Evolutionary conservation across 2,329 filamentous ascomycete genomes (phyloP), one percentile per base, ranked within the genome.

Genomic region (Akanthomyces uredinophilus): DNA sequence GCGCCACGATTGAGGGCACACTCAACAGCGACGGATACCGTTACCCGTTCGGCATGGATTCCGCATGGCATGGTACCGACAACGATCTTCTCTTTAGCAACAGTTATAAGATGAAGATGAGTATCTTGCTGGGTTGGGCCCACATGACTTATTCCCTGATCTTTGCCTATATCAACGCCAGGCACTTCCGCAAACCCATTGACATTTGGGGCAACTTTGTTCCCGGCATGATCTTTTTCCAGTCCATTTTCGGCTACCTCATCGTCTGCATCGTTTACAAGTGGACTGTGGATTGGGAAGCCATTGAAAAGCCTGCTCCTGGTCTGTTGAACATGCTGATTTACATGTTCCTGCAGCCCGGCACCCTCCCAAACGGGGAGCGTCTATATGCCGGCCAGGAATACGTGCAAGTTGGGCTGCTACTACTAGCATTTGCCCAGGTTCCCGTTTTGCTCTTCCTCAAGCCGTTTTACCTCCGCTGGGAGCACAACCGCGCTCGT

Each of bases 51-150:
- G 95, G 95, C 68, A 79, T 99, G 64, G 95, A 99, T 73, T 96
- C 89, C 87, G 90, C 89, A 71, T 99, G 95, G 95, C 96, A 99
- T 74, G 92, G 90, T 64, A 90, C 92, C 14, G 94, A 98, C 70
- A 99, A 99, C 71, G 90, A 96, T 64, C 83, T 99, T 22, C 84
- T 99, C 55, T 99, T 99, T 79, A 90, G 87, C 74, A 99, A 99
- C 88, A 96, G 91, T 77, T 96, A 95, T 84, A 99, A 99, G 87
- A 99, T 99, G 95, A 99, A 99, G 83, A 90, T 99, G 78, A 96
- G 91, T 80, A 97, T 99, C 73, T 86, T 99, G 67, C 84, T 99
- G 67, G 95, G 96, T 75, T 99, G 96, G 95, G 86, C 86, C 63
- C 93, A 97, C 79, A 99, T 99, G 95, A 99, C 95, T 3, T 99